Base-by-base conservation (phyloP, 768 basidiomycete species). In the Hygrophorus pudorinus region DNA sequence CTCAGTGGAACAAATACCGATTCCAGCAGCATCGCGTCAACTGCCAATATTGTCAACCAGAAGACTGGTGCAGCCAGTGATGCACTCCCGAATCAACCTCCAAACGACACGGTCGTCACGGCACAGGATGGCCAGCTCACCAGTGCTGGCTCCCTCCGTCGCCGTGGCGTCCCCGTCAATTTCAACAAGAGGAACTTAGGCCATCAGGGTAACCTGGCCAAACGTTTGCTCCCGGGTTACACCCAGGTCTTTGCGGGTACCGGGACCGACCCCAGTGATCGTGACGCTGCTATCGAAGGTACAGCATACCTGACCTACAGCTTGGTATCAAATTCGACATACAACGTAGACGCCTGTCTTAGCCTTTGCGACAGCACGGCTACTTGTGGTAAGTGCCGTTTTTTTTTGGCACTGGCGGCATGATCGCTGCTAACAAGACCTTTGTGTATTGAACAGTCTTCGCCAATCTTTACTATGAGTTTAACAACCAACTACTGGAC, bases 291-390 rank as follows among this genome's bases (percentile, higher is more conserved):
- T 12, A 66, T 73, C 16, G 47, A 72, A 54, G 70, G 70, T n/a
- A 72, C 69, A 1, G 69, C 70, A 1, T 73, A 71, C 51, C 56
- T 73, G 20, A 73, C 71, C 9, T 75, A 66, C 51, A 70, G 66
- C 1, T 54, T 72, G 30, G 64, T 75, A 2, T 49, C 55, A 41
- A 73, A 73, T 50, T 48, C 62, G 24, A 74, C 72, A 2, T 73
- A 73, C 53, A 59, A 67, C 51, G 58, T 72, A 35, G 51, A 65
- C 17, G 70, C 53, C 17, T 75, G 71, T 53, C 59, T 70, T 28
- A 52, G 51, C 1, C 72, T 64, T 49, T 72, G 71, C 43, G 58
- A 61, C 32, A 48, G 53, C 2, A 59, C 67, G 12, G 41, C 60
- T 0, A 55, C 50, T 6, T 75, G 73, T 56, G 71, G 73, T 72